Conservation (phyloP, 2,329 filamentous ascomycete genomes). For the Onygenales sp. region DNA sequence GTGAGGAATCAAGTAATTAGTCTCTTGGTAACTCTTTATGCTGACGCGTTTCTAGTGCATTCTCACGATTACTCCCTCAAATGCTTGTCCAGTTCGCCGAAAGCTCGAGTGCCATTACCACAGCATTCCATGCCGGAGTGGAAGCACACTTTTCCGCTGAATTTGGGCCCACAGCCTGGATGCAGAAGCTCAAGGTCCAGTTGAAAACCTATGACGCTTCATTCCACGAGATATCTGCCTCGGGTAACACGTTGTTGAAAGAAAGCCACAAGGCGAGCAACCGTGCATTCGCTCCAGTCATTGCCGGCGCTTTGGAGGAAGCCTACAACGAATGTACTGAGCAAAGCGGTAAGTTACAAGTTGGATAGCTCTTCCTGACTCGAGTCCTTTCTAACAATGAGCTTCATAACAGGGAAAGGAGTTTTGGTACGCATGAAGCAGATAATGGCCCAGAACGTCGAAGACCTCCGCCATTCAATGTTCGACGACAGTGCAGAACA, state of each 20-base stretch:
- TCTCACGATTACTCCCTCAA: background rate
- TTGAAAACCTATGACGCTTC: constrained; percentile 3
- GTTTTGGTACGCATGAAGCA: background rate
- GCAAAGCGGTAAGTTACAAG: constrained; percentile 27
- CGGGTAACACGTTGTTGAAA: background rate
- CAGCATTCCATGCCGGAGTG: background rate
- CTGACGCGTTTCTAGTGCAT: background rate
- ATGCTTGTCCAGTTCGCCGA: background rate
- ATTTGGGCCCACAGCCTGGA: background rate
- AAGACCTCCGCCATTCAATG: constrained; percentile 1
- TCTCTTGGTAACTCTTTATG: background rate
- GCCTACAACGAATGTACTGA: constrained; percentile 38
- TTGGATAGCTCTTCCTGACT: background rate
- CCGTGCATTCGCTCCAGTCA: constrained; percentile 43
- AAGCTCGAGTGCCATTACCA: background rate
- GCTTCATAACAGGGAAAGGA: background rate
- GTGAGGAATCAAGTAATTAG: constrained; percentile 1
- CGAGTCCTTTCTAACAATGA: background rate
- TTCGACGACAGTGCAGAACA: background rate
- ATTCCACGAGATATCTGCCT: constrained; percentile 26
- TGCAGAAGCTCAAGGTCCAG: background rate
- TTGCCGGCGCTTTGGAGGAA: constrained; percentile 35
- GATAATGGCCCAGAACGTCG: background rate
- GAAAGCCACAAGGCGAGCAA: constrained; percentile 37
- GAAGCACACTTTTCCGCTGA: background rate